phyloP scores from a whole-genome alignment of 1,139 yeast species.

The Hyphopichia khmerensis region DNA sequence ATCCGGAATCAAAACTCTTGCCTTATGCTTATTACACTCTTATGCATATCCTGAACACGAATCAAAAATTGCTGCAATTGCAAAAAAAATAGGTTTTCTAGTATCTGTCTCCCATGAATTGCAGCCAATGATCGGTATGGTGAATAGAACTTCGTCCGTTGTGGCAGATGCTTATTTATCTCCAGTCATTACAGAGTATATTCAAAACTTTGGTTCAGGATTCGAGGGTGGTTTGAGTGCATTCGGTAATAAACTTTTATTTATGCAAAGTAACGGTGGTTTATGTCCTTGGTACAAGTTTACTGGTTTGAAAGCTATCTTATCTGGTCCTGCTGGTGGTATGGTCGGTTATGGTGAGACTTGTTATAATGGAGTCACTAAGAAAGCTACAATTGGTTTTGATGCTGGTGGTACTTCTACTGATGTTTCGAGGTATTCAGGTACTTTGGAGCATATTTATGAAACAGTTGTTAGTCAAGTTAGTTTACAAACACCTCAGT shows the following conservation, averaged over 20 bases:
- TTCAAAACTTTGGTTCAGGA: slow-evolving; percentile 38
- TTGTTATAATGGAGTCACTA: slow-evolving; percentile 31
- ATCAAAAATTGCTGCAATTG: slow-evolving; percentile 32
- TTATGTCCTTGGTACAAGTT: slow-evolving; percentile 49
- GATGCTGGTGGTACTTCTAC: slow-evolving; percentile 52
- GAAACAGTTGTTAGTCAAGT: slow-evolving; percentile 47
- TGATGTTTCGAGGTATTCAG: slow-evolving; percentile 44
- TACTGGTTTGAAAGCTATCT: slow-evolving; percentile 46
- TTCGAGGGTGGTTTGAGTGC: slow-evolving; percentile 45
- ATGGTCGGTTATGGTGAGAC: slow-evolving; percentile 51
- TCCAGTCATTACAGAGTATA: slow-evolving; percentile 35
- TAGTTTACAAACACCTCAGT: slow-evolving; percentile 44
- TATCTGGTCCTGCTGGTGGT: slow-evolving; percentile 54
- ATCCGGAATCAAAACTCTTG: slow-evolving; percentile 33
- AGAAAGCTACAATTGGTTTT: slow-evolving; percentile 43
- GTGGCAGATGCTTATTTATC: slow-evolving; percentile 47
- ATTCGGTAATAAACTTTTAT: slow-evolving; percentile 42
- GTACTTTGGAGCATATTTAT: slow-evolving; percentile 39
- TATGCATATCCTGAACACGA: slow-evolving; percentile 44
- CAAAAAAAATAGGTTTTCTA: slow-evolving; percentile 33
- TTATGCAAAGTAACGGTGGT: slow-evolving; percentile 52
- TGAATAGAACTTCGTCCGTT: slow-evolving; percentile 43
- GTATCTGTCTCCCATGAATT: slow-evolving; percentile 42
- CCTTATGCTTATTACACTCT: slow-evolving; percentile 40
- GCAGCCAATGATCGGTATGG: slow-evolving; percentile 48